Evolutionary conservation across 2,329 filamentous ascomycete genomes (phyloP).

Genomic region (Ascochyta fabae): DNA sequence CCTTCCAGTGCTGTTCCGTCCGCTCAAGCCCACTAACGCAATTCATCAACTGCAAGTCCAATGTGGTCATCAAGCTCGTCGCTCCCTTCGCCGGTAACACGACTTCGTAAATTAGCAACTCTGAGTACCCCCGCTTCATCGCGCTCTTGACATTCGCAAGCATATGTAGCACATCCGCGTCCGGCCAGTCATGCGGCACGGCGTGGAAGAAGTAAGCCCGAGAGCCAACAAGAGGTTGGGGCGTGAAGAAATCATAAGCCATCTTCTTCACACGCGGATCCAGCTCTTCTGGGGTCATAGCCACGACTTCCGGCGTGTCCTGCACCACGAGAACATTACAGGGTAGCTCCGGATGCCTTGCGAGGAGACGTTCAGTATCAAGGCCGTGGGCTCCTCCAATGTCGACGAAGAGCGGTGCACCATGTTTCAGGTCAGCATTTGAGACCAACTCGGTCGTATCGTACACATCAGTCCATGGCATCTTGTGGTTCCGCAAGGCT

Average conservation of each 20-base stretch:
- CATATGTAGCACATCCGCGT: conserved; percentile 24
- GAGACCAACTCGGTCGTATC: conserved; percentile 9
- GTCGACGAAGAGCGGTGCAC: conserved; percentile 11
- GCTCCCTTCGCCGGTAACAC: conserved; percentile 11
- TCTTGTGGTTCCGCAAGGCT: conserved; percentile 12
- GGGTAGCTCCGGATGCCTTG: conserved; percentile 7
- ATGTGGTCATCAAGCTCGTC: conserved; percentile 16
- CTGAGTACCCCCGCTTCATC: conserved; percentile 20
- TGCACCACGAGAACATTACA: conserved; percentile 9
- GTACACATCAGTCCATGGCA: conserved; percentile 19
- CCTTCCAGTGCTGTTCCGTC: conserved; percentile 15
- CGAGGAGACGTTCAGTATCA: conserved; percentile 4
- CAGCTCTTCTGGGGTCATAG: conserved; percentile 5
- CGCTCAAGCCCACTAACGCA: conserved; percentile 15
- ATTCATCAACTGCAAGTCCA: conserved; percentile 16
- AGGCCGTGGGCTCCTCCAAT: conserved; percentile 18
- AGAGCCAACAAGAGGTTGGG: conserved; percentile 34
- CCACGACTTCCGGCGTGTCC: conserved; percentile 12
- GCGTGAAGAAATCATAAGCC: conserved; percentile 37
- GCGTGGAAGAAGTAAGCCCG: conserved; percentile 46
- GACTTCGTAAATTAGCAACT: conserved; percentile 16
- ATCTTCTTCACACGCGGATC: conserved; percentile 4
- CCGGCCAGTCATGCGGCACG: conserved; percentile 50
- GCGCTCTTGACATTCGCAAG: conserved; percentile 17
- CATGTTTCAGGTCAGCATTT: background rate